These are phyloP conservation scores for Rosa hybrid DNA, from an alignment of 331 rosid species.

Conservation along the genomic window DNA sequence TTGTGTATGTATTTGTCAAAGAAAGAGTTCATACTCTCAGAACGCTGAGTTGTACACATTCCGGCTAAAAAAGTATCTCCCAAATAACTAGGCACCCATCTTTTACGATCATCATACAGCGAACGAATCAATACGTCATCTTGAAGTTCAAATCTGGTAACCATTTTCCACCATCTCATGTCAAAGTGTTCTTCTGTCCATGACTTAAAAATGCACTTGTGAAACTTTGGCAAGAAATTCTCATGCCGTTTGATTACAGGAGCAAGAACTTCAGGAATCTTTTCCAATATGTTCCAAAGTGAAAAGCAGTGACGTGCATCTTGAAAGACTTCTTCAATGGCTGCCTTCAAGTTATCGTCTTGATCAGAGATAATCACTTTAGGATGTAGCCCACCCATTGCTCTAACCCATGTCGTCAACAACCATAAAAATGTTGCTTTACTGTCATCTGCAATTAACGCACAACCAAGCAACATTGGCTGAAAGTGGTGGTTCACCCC, in stretches of 20 bases:
- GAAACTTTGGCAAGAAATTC: slow-evolving; percentile 40
- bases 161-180: slow-evolving; percentile 55
- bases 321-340: slow-evolving; percentile 51
- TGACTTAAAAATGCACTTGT: slow-evolving; percentile 49
- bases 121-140: slow-evolving; percentile 43
- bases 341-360: slow-evolving; percentile 42
- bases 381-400: slow-evolving; percentile 55
- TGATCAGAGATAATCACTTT: slow-evolving; percentile 51
- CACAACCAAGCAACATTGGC: slow-evolving; percentile 58
- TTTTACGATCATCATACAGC: slow-evolving; percentile 45
- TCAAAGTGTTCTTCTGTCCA: slow-evolving; percentile 50
- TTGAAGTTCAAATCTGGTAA: slow-evolving; percentile 51
- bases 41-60: slow-evolving; percentile 48
- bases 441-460: slow-evolving; percentile 47
- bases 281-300: slow-evolving; percentile 49
- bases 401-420: slow-evolving; percentile 58
- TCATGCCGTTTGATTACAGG: slow-evolving; percentile 42
- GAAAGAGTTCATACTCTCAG: slow-evolving; percentile 55
- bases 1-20: slow-evolving; percentile 53
- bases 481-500: slow-evolving; percentile 58
- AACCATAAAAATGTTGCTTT: slow-evolving; percentile 52
- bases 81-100: slow-evolving; percentile 52
- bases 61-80: slow-evolving; percentile 52
- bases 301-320: slow-evolving; percentile 51
- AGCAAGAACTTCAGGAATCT: slow-evolving; percentile 51